A percentile compares a stretch with the other conserved stretches of the same genome.
These are phyloP conservation scores for Cytidiella melzeri DNA, from an alignment of 768 basidiomycete species.

Conservation along the genomic window DNA sequence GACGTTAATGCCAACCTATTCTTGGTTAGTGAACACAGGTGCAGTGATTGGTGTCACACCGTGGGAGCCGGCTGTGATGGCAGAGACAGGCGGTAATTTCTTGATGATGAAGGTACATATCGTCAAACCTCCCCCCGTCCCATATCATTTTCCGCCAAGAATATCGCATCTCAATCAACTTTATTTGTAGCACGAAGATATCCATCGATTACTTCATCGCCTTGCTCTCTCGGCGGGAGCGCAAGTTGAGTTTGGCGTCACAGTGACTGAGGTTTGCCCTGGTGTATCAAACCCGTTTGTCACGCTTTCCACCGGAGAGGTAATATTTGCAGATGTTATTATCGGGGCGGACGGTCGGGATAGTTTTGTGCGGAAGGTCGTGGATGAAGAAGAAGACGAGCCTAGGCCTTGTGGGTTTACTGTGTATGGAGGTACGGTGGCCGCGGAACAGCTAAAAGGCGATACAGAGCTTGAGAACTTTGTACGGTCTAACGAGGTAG, in stretches of 20 bases:
- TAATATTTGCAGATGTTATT: slow-evolving; percentile 43
- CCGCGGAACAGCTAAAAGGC: slow-evolving; percentile 32
- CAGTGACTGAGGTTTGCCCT: slow-evolving; percentile 4
- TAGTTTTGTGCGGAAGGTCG: slow-evolving; percentile 33
- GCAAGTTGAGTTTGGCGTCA: slow-evolving; percentile 26
- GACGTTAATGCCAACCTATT: no score
- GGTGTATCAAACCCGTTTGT: slow-evolving; percentile 15
- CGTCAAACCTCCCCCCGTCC: slow-evolving; percentile 12
- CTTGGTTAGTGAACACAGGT: slow-evolving; percentile 36
- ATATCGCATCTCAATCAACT: background rate
- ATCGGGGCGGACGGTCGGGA: slow-evolving; percentile 55
- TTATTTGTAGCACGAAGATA: slow-evolving; percentile 41
- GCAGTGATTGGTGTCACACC: slow-evolving; percentile 39
- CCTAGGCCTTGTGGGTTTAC: slow-evolving; percentile 25
- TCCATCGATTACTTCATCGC: slow-evolving; percentile 41
- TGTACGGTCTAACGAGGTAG: slow-evolving; percentile 28
- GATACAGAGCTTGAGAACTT: slow-evolving; percentile 33
- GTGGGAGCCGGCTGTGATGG: slow-evolving; percentile 42
- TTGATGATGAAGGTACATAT: slow-evolving; percentile 43
- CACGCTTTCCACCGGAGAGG: slow-evolving; percentile 35
- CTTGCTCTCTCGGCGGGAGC: slow-evolving; percentile 46
- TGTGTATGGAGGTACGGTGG: slow-evolving; percentile 41
- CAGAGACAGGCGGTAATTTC: slow-evolving; percentile 44
- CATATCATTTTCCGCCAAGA: background rate
- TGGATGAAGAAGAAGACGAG: slow-evolving; percentile 28